phyloP scores from a whole-genome alignment of 139 green algal species.

The Auxenochlorella pyrenoidosa region DNA sequence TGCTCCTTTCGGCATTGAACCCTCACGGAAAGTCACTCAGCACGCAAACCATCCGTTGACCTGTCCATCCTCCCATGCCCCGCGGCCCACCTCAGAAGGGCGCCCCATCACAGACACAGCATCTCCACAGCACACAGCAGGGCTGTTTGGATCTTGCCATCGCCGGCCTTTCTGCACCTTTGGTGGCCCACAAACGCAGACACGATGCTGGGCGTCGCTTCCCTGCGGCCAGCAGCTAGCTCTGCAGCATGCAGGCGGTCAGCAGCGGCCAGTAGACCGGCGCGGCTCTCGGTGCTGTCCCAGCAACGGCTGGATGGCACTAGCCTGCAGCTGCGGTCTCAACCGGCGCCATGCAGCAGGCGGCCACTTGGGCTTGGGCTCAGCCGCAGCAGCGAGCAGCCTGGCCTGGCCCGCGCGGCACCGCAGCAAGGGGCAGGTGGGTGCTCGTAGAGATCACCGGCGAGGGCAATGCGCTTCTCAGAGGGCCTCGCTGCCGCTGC shows the following conservation, averaged over 20 bases:
- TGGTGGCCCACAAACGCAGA: too few relatives aligned
- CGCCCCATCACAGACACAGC: too few relatives aligned
- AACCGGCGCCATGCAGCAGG: background rate
- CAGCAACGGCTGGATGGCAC: conserved; percentile 2
- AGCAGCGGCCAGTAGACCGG: background rate
- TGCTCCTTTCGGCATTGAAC: too few relatives aligned
- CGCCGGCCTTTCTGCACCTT: too few relatives aligned
- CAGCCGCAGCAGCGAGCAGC: background rate
- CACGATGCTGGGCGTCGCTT: too few relatives aligned
- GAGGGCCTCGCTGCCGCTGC: background rate
- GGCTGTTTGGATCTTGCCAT: too few relatives aligned
- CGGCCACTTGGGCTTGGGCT: background rate
- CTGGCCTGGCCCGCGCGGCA: background rate
- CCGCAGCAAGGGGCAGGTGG: background rate
- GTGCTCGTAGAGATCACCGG: background rate
- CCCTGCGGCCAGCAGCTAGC: background rate
- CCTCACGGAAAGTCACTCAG: too few relatives aligned
- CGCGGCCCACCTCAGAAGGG: too few relatives aligned
- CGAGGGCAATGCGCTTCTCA: background rate
- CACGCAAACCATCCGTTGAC: too few relatives aligned
- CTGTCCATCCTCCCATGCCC: too few relatives aligned
- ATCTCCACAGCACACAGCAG: too few relatives aligned
- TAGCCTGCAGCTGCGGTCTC: background rate
- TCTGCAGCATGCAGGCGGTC: background rate
- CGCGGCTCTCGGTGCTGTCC: background rate